Evolutionary conservation across 306 rosid genomes (phyloP).

Genomic region (Amphicarpaea edgeworthii): DNA sequence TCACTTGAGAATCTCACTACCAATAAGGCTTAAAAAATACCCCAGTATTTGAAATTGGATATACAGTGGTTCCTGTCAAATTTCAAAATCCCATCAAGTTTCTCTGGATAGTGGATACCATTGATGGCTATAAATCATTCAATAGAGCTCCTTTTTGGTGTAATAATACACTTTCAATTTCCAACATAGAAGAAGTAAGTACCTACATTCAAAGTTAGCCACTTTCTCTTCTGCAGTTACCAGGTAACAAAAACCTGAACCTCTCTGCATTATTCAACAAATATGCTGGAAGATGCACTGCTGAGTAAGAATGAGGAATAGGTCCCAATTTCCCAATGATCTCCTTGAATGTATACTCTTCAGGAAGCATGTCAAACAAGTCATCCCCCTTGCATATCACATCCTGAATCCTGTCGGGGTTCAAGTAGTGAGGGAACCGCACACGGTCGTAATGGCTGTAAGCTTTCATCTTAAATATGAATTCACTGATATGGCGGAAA

Average conservation of each 20-base stretch:
- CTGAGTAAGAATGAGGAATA: constrained; percentile 87
- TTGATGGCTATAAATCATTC: constrained; percentile 46
- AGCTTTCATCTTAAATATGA: constrained; percentile 90
- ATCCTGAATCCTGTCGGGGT: constrained; percentile 75
- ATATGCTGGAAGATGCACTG: constrained; percentile 86
- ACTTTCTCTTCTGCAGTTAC: constrained; percentile 86
- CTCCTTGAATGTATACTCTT: constrained; percentile 87
- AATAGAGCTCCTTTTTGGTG: constrained; percentile 34
- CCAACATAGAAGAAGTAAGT: constrained; percentile 27
- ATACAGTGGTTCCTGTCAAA: constrained; percentile 43
- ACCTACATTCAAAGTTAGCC: constrained; percentile 59
- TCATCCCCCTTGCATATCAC: constrained; percentile 80
- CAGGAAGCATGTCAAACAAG: constrained; percentile 93
- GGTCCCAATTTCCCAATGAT: constrained; percentile 92
- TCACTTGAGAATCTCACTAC: constrained; percentile 43
- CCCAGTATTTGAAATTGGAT: constrained; percentile 40
- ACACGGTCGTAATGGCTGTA: constrained; percentile 88
- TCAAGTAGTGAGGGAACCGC: constrained; percentile 75
- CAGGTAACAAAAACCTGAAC: constrained; percentile 77
- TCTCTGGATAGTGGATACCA: constrained; percentile 32
- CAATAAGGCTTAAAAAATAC: constrained; percentile 34
- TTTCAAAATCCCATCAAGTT: constrained; percentile 43
- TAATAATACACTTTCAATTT: constrained; percentile 41
- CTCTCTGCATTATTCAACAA: constrained; percentile 75
- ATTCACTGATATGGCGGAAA: constrained; percentile 77